Evolutionary conservation across 129 eudicot genomes (phyloP).

Genomic region (Saussurea involucrata): DNA sequence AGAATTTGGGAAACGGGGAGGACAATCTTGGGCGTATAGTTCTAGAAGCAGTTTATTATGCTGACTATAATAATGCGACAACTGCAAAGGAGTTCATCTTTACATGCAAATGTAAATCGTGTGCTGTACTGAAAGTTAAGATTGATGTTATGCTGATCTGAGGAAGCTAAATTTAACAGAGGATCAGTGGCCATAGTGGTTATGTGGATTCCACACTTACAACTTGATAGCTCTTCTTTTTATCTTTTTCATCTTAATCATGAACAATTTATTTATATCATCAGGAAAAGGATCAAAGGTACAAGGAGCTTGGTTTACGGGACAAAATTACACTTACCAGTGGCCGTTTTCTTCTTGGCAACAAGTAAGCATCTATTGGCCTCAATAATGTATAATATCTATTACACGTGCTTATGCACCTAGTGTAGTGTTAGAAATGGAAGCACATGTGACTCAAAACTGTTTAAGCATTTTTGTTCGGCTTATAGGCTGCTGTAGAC

Average conservation of each 20-base stretch:
- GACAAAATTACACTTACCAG: constrained; percentile 97
- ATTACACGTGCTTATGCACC: neutral
- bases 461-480: neutral
- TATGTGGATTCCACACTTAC: neutral
- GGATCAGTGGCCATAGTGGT: neutral
- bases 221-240: neutral
- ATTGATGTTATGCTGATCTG: neutral
- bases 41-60: neutral
- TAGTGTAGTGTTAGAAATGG: neutral
- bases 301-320: constrained; percentile 94
- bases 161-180: neutral
- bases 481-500: neutral
- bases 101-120: too few species aligned
- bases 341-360: constrained; percentile 97
- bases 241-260: neutral
- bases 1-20: neutral
- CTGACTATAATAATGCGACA: neutral
- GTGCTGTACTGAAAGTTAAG: neutral
- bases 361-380: constrained; percentile 61
- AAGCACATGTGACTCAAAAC: neutral
- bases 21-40: neutral
- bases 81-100: neutral
- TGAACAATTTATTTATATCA: neutral
- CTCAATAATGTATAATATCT: neutral
- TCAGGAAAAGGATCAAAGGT: constrained; percentile 97